These are phyloP conservation scores for Arctostaphylos glauca DNA, from an alignment of 148 eudicot genomes.

Conservation along the genomic window DNA sequence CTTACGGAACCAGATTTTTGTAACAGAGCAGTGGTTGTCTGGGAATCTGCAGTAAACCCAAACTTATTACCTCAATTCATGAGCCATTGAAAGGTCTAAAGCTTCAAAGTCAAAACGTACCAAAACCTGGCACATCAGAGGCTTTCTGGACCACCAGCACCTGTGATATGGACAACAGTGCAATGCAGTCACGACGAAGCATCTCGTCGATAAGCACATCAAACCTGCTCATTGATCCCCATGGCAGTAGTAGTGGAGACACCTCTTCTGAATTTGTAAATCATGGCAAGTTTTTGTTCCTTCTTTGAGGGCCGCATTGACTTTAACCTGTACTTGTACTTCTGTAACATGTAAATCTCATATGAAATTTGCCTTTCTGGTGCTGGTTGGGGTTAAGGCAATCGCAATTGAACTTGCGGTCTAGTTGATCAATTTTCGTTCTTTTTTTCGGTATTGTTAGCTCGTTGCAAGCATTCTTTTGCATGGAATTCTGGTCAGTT, in stretches of 20 bases:
- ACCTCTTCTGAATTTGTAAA: slow-evolving; percentile 68
- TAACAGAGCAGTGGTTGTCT: slow-evolving; percentile 88
- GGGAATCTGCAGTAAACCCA: slow-evolving; percentile 50
- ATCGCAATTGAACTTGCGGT: too few species aligned
- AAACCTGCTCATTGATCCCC: slow-evolving; percentile 43
- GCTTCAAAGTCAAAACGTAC: slow-evolving; percentile 23
- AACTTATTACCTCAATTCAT: slow-evolving; percentile 26
- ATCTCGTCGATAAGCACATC: slow-evolving; percentile 61
- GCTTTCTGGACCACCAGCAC: slow-evolving; percentile 66
- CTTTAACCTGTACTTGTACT: too few species aligned
- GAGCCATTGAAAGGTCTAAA: slow-evolving; percentile 36
- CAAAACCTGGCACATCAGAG: slow-evolving; percentile 34
- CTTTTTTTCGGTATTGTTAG: too few species aligned
- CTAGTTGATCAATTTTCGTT: too few species aligned
- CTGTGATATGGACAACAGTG: slow-evolving; percentile 66
- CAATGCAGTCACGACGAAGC: slow-evolving; percentile 61
- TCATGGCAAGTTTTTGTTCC: slow-evolving; percentile 50
- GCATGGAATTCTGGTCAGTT: not conserved
- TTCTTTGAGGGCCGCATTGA: not conserved
- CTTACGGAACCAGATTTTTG: slow-evolving; percentile 52
- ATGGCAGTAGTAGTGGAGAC: slow-evolving; percentile 44
- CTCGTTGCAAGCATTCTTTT: too few species aligned
- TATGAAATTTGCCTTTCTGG: too few species aligned
- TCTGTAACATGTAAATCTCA: too few species aligned
- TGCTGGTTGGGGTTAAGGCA: too few species aligned